Conservation (phyloP, 2,329 filamentous ascomycete species). For the Lachnellula occidentalis region DNA sequence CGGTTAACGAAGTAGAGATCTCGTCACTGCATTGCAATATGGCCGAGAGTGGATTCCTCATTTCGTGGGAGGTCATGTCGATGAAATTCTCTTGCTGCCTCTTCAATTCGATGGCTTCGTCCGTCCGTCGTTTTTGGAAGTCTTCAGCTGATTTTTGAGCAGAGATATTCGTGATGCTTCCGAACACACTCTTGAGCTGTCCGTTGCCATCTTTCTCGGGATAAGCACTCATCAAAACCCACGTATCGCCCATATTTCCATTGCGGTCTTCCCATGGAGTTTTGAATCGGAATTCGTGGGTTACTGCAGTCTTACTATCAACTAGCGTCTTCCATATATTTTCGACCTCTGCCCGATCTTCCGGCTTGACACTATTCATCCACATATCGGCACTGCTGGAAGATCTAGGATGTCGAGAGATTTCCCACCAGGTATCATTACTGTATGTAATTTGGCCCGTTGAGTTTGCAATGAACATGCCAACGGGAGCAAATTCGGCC, state of each 20-base stretch:
- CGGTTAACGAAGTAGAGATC: slow-evolving; percentile 45
- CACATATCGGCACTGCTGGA: slow-evolving; percentile 56
- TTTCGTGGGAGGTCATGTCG: slow-evolving; percentile 53
- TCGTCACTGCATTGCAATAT: slow-evolving; percentile 64
- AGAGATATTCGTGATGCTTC: slow-evolving; percentile 79
- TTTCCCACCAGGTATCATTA: slow-evolving; percentile 71
- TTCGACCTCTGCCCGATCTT: slow-evolving; percentile 56
- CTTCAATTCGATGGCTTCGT: slow-evolving; percentile 78
- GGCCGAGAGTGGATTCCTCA: no score
- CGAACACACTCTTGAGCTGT: slow-evolving; percentile 68
- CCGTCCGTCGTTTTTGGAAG: slow-evolving; percentile 69
- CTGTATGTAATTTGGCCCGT: slow-evolving; percentile 69
- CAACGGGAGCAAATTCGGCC: slow-evolving; percentile 78
- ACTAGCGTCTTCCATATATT: slow-evolving; percentile 59
- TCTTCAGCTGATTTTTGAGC: slow-evolving; percentile 81
- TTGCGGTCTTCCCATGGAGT: slow-evolving; percentile 56
- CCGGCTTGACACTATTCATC: slow-evolving; percentile 66
- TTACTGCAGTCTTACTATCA: slow-evolving; percentile 56
- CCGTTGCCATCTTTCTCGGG: slow-evolving; percentile 63
- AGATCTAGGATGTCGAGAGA: slow-evolving; percentile 60
- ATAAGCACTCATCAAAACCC: slow-evolving; percentile 72
- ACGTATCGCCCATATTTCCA: slow-evolving; percentile 59
- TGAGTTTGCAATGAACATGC: slow-evolving; percentile 77
- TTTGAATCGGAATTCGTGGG: slow-evolving; percentile 72
- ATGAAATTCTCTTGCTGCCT: slow-evolving; percentile 67